Percentiles rank a stretch among this genome's conserved stretches.
Conservation (phyloP, 768 basidiomycete species). For the Rhodosporidiobolus sp. region DNA sequence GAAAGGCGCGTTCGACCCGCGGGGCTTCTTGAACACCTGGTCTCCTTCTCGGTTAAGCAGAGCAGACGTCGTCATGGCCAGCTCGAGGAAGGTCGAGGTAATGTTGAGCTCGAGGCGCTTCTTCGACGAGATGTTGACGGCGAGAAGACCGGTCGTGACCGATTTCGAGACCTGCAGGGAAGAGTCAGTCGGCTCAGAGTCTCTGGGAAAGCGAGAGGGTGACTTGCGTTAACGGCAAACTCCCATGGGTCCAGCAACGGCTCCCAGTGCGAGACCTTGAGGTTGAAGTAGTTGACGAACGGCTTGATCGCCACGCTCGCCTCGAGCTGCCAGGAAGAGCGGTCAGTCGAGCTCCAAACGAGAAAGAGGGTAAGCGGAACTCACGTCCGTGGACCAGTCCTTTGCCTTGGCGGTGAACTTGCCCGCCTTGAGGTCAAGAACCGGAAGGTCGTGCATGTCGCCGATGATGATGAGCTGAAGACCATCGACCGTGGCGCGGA, state of each 20-base stretch:
- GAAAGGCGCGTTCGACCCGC: constrained; percentile 91
- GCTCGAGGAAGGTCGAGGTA: constrained; percentile 82
- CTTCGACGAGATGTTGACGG: constrained; percentile 64
- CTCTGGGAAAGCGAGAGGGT: neutral
- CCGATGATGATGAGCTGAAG: constrained; percentile 91
- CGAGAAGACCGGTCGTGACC: constrained; percentile 49
- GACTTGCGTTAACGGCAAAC: constrained; percentile 64
- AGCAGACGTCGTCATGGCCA: constrained; percentile 68
- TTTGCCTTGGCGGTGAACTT: constrained; percentile 76
- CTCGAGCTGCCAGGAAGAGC: constrained; percentile 60
- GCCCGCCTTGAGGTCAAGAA: constrained; percentile 82
- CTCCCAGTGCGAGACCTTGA: constrained; percentile 97
- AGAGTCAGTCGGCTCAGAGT: neutral
- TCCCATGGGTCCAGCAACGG: constrained; percentile 96
- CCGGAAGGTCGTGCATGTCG: constrained; percentile 88
- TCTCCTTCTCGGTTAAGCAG: constrained; percentile 74
- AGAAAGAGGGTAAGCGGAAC: constrained; percentile 33
- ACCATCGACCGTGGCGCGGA: constrained; percentile 71
- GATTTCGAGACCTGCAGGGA: constrained; percentile 31
- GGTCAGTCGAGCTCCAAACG: neutral
- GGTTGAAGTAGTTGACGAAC: constrained; percentile 91
- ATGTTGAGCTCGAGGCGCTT: constrained; percentile 87
- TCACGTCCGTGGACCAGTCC: constrained; percentile 91
- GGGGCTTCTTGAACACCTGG: constrained; percentile 65
- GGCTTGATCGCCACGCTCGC: constrained; percentile 76